Evolutionary conservation across 352 stramenopile species (phyloP).

Genomic region (Elongisporangium prolatum): DNA sequence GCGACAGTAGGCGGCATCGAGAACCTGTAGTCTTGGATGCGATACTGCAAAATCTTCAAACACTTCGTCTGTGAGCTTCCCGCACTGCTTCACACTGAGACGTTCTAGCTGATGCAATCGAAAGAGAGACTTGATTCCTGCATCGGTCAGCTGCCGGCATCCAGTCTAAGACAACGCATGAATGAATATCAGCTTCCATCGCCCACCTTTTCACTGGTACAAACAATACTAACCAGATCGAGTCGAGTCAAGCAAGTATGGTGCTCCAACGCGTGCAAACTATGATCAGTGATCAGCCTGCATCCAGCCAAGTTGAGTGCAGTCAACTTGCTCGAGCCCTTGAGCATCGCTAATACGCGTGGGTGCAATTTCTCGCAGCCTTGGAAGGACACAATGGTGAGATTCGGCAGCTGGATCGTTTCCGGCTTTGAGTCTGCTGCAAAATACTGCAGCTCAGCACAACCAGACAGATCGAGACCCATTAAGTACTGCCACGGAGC

Average conservation of each 20-base stretch:
- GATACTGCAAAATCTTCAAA: slow-evolving; percentile 35
- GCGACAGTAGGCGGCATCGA: slow-evolving; percentile 56
- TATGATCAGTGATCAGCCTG: slow-evolving; percentile 50
- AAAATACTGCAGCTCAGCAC: slow-evolving; percentile 42
- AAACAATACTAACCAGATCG: slow-evolving; percentile 32
- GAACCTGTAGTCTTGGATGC: slow-evolving; percentile 31
- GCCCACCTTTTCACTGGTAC: background rate
- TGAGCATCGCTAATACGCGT: slow-evolving; percentile 44
- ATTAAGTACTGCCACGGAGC: slow-evolving; percentile 42
- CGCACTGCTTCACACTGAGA: slow-evolving; percentile 50
- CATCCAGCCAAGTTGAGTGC: slow-evolving; percentile 58
- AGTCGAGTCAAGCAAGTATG: slow-evolving; percentile 37
- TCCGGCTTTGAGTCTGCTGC: slow-evolving; percentile 23
- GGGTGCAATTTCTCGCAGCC: slow-evolving; percentile 38
- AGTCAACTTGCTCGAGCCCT: slow-evolving; percentile 52
- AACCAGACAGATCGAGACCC: slow-evolving; percentile 54
- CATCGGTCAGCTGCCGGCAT: slow-evolving; percentile 45
- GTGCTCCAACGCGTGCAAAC: slow-evolving; percentile 30
- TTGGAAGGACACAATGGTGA: slow-evolving; percentile 47
- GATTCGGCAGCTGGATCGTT: slow-evolving; percentile 31
- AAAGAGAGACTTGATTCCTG: slow-evolving; percentile 41
- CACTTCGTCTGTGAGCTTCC: slow-evolving; percentile 39
- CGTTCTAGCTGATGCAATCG: slow-evolving; percentile 44
- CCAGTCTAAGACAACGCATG: slow-evolving; percentile 26
- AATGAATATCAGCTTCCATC: slow-evolving; percentile 1